Base-by-base conservation (phyloP, 2,329 filamentous ascomycete genomes). In the Paecilomyces dactylethromorphus region DNA sequence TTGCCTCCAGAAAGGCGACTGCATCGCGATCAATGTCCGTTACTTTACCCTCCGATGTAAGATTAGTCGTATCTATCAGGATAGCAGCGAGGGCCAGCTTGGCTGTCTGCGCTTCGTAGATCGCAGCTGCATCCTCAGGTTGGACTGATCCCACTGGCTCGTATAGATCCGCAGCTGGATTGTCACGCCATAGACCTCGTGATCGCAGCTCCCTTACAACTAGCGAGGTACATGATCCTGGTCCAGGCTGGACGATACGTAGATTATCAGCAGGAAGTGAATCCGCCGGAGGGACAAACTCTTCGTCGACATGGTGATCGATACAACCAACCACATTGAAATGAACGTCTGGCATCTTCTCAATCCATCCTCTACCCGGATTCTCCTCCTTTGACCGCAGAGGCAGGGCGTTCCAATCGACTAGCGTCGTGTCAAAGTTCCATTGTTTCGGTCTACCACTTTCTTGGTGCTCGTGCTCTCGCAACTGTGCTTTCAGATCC, bases 251-350 rank as follows among this genome's bases (percentile, higher is more conserved):
- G 39, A 87, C 80, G 22, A 84, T 71, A 26, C 80, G 74, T 8
- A 82, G 83, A 39, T 81, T 75, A 2, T 69, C 68, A 0, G 63
- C 67, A 0, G 79, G 78, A 22, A 70, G 35, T 3, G 53, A 32
- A 3, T 61, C 64, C 2, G 75, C 68, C 11, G 68, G 39, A 0
- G 81, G 76, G 2, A 86, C 76, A 57, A 76, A 79, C 13, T 73
- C 61, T 65, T 88, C 85, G 57, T 87, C 84, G 3, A 81, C 78
- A 64, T 87, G 85, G 66, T 88, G 85, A 66, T 88, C 85, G 57
- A 88, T 82, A 53, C 81, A 82, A 3, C 81, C 84, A 2, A 76
- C 66, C 2, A 85, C 78, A 15, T 73, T 72, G 56, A 77, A 71
- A 1, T 66, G 64, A 2, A 71, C 65, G 3, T 71, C 65, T 53